phyloP scores from a whole-genome alignment of 768 basidiomycete genomes.

The Amanita thiersii region DNA sequence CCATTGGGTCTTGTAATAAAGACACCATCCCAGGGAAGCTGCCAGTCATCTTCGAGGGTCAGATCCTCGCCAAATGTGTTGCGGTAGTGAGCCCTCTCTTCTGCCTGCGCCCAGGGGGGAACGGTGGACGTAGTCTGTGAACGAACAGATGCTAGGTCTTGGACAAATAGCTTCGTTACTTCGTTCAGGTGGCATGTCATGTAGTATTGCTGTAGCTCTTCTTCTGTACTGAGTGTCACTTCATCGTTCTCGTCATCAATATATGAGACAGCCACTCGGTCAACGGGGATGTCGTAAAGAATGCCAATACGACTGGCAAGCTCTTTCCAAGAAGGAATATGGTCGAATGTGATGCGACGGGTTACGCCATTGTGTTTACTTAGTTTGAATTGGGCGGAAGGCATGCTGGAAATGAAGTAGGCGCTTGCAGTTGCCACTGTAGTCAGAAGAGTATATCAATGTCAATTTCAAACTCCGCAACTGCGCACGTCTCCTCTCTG shows the following conservation, averaged over 20 bases:
- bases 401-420: slow-evolving; percentile 22
- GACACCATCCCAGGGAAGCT: neutral
- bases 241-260: slow-evolving; percentile 67
- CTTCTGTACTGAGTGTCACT: slow-evolving; percentile 68
- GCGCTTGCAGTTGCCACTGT: too few relatives aligned
- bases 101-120: slow-evolving; percentile 18
- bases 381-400: slow-evolving; percentile 58
- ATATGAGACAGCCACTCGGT: slow-evolving; percentile 62
- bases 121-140: slow-evolving; percentile 22
- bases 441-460: slow-evolving; percentile 11
- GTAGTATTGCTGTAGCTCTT: slow-evolving; percentile 74
- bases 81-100: neutral
- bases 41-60: slow-evolving; percentile 8
- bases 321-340: slow-evolving; percentile 44
- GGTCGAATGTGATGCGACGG: slow-evolving; percentile 48
- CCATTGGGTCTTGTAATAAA: neutral
- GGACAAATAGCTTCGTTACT: slow-evolving; percentile 52
- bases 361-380: slow-evolving; percentile 45
- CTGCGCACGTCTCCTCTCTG: slow-evolving; percentile 21
- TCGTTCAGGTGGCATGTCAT: slow-evolving; percentile 21
- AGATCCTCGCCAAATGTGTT: neutral
- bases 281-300: slow-evolving; percentile 44
- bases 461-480: slow-evolving; percentile 36
- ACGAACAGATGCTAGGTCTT: slow-evolving; percentile 42
- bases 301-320: slow-evolving; percentile 49